Percentiles rank a stretch among this genome's conserved stretches.
phyloP scores from a whole-genome alignment of 306 rosid species.

The Lathyrus oleraceus region DNA sequence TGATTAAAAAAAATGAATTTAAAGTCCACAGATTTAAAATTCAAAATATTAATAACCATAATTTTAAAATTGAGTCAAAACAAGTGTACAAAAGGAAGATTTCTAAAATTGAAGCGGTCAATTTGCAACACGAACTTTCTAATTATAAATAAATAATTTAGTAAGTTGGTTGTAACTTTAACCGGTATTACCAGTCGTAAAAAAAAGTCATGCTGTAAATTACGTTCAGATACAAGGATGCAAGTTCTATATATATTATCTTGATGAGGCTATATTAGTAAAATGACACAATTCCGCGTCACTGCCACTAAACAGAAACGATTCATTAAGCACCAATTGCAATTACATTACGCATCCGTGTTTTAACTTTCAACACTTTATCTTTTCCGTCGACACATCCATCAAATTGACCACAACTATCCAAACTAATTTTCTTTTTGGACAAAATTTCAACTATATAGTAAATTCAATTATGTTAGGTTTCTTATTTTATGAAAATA shows the following conservation, averaged over 20 bases:
- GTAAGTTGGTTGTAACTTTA: background rate
- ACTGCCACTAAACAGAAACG: background rate
- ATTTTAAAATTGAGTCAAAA: too few species aligned
- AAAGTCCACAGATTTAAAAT: too few species aligned
- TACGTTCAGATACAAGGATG: background rate
- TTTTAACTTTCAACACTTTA: constrained; percentile 1
- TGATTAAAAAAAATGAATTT: too few species aligned
- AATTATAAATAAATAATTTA: too few species aligned
- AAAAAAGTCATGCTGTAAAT: background rate
- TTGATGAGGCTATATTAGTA: background rate
- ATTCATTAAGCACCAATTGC: background rate
- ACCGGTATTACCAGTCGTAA: background rate
- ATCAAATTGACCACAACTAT: background rate
- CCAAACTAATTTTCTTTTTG: background rate
- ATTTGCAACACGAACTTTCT: background rate
- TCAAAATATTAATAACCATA: too few species aligned
- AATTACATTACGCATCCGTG: background rate
- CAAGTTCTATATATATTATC: background rate
- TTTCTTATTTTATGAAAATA: too few species aligned
- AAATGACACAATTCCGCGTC: constrained; percentile 23
- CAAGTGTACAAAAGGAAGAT: background rate
- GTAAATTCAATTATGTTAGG: too few species aligned
- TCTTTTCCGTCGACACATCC: background rate
- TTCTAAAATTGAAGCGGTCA: background rate
- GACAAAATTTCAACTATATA: background rate